Conservation (phyloP, 78 protist species). For the Chrysochromulina parva region DNA sequence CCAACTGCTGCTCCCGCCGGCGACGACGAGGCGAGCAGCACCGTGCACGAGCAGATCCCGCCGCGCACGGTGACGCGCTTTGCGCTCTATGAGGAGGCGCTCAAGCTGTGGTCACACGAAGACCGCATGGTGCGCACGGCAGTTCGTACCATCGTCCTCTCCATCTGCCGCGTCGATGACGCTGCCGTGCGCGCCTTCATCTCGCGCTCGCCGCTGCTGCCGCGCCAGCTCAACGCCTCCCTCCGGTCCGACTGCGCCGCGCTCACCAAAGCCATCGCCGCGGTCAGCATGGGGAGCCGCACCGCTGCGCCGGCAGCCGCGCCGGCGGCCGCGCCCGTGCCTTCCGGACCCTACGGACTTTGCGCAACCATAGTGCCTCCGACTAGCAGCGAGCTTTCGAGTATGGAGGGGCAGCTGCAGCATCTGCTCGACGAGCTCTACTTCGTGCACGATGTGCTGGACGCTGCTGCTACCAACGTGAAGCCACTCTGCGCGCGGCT, state of each 20-base stretch:
- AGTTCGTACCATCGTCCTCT: slow-evolving; percentile 69
- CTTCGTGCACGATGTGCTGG: background rate
- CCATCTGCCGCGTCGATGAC: background rate
- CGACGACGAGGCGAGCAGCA: no score
- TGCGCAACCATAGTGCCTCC: no score
- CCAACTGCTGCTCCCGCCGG: no score
- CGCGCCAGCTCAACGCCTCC: background rate
- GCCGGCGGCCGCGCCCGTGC: no score
- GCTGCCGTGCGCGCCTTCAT: background rate
- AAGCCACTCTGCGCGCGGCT: background rate
- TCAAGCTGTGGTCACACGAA: slow-evolving; percentile 78
- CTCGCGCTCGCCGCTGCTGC: background rate
- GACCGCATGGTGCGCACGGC: slow-evolving; percentile 87
- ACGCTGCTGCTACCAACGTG: background rate
- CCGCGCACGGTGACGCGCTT: slow-evolving; percentile 55
- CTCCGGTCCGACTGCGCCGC: background rate
- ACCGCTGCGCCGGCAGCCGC: no score
- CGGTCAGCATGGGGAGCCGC: no score
- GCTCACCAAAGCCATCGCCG: background rate
- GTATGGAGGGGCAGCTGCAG: background rate
- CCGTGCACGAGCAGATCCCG: background rate
- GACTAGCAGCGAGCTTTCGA: no score
- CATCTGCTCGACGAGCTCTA: background rate
- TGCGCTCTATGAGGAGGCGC: slow-evolving; percentile 86
- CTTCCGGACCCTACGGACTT: no score